Base-by-base conservation (phyloP, 1,284 basidiomycete species). In the Apiotrichum gracile region DNA sequence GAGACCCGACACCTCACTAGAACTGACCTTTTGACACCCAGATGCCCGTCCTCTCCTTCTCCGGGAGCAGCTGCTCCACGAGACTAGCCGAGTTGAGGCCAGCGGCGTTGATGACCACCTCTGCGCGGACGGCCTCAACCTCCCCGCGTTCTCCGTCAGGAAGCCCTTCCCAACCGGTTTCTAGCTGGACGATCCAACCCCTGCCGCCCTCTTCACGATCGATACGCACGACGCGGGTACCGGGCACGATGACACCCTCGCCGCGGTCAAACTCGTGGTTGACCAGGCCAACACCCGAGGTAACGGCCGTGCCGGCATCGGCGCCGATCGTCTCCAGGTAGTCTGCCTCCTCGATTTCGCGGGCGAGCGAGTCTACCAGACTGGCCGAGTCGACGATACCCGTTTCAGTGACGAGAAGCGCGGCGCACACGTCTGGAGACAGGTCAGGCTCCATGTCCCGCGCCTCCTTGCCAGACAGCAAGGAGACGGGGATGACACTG, bases 331-430 rank as follows among this genome's bases (percentile, higher is more conserved):
- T 45, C n/a, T 56, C 45, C 22, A 61, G 49, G 47, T 69, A 70
- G 35, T 68, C 67, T 8, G 61, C 48, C 46, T 72, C 69, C 42
- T 68, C 73, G 48, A 97, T 84, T 49, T 93, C 88, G 60, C 79
- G 80, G 68, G 90, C 88, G 34, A 97, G 77, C 57, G 81, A 85
- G 61, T 84, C 80, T 82, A 92, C 88, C 44, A 88, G 76, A 5
- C 83, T 74, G 76, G 94, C 91, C 0, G 88, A 88, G 70, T 93
- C 88, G 3, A 98, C 76, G 57, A 98, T 96, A 1, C 94, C 94
- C 0, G 94, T 97, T 62, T 86, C 83, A 4, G 88, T 85, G 54
- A 86, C 90, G 75, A 85, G 84, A 21, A 98, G 73, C 0, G 91
- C 91, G 14, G 80, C 81, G 0, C 78, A 77, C 49, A 97, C 87